Evolutionary conservation across 1,284 basidiomycete genomes (phyloP).

Genomic region (Fomitiporia mediterranea): DNA sequence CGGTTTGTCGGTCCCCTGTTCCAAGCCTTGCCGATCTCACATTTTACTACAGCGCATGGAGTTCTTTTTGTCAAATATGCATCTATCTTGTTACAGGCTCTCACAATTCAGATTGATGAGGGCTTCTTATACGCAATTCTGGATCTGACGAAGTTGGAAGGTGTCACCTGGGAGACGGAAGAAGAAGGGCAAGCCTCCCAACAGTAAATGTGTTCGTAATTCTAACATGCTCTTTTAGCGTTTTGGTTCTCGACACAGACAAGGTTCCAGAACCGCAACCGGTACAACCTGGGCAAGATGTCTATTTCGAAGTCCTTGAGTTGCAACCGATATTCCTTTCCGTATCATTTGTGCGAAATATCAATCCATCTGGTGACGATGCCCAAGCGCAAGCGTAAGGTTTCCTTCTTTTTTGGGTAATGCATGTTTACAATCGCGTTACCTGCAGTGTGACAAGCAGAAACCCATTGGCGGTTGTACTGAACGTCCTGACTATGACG

Average conservation of each 20-base stretch:
- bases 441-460: slow-evolving; percentile 65
- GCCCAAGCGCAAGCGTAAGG: slow-evolving; percentile 78
- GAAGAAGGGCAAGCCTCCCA: slow-evolving; percentile 62
- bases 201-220: too few relatives aligned
- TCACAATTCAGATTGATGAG: slow-evolving; percentile 96
- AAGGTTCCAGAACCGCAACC: slow-evolving; percentile 78
- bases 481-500: slow-evolving; percentile 96
- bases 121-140: slow-evolving; percentile 93
- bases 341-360: slow-evolving; percentile 90
- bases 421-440: background rate
- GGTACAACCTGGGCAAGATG: slow-evolving; percentile 62
- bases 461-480: slow-evolving; percentile 90
- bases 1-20: slow-evolving; percentile 43
- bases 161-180: slow-evolving; percentile 81
- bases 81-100: slow-evolving; percentile 88
- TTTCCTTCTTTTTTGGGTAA: background rate
- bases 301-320: slow-evolving; percentile 98
- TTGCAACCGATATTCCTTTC: slow-evolving; percentile 92
- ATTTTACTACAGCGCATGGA: slow-evolving; percentile 68
- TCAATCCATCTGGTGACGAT: slow-evolving; percentile 80
- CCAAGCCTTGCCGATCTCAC: background rate
- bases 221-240: slow-evolving; percentile 38
- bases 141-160: slow-evolving; percentile 89
- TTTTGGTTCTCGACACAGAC: slow-evolving; percentile 73
- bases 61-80: slow-evolving; percentile 98